Evolutionary conservation across 345 rosid species (phyloP), one percentile per base, ranked within the genome.

Genomic region (Acer saccharum): DNA sequence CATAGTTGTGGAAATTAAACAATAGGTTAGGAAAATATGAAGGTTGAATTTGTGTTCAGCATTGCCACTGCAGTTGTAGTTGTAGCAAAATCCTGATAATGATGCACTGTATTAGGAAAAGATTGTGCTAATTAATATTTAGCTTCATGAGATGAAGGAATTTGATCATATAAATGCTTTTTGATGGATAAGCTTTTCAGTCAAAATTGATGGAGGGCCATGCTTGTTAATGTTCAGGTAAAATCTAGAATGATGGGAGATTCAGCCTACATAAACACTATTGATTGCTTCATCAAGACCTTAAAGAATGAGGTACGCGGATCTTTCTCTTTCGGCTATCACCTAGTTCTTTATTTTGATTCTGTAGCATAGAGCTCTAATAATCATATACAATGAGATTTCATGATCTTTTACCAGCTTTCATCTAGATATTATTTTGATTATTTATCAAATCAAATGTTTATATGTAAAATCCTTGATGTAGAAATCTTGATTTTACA

Each of bases 171-270:
- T 20, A 13, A n/a, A n/a, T n/a, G n/a, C 14, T 14, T 25, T 10
- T 16, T 54, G 27, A 32, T 54, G 27, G 7, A 57, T 1, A 44
- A 54, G 6, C 12, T 54, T 29, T 18, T 58, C 21, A 54, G 17
- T 83, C 39, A 70, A 72, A 68, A n/a, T 52, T 64, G 2, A 29
- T 52, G 27, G 43, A 44, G 23, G 72, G 54, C 52, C 46, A 12
- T 67, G 72, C 21, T 18, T 55, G 23, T 62, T 32, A 68, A 87
- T 76, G 83, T 86, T 76, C 89, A 94, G 99, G 97, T 96, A 74
- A 96, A 96, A 88, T 96, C 99, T 6, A 90, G 99, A 25, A 25
- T 25, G 27, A 25, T 25, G 27, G 27, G 27, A 25, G 27, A 25
- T 25, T 25, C 27, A 25, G 27, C 27, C 27, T 25, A 25, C 27